Evolutionary conservation across 179 eudicot species (phyloP), one percentile per base, ranked within the genome.

Genomic region (Gypsophila paniculata): DNA sequence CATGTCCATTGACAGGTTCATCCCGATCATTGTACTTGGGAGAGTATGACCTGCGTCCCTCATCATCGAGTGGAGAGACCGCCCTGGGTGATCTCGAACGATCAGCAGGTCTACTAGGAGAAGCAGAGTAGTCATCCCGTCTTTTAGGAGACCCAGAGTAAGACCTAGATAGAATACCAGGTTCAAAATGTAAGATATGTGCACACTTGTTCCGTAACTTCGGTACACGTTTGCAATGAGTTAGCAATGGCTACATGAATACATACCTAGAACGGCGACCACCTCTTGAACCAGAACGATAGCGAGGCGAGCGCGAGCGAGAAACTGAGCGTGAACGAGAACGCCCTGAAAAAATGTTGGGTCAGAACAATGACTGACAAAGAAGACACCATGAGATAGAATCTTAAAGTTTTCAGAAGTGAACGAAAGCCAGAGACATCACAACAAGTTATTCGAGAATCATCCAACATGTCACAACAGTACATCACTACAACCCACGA

Each of bases 251-350:
- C 48, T 19, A 36, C 26, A 55, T 0, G 46, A 23, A 38, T 19
- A 36, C 21, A 23, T 80, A 85, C 93, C 89, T 82, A 54, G 89
- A 83, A 10, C 77, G 82, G 72, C 68, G 85, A 49, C 84, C 85
- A 26, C 84, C 83, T 77, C 84, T 79, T 57, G 93, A 85, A 63
- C 79, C 79, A 73, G 86, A 73, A 19, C 79, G 83, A 73, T 80
- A 73, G 38, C 63, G 87, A 0, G 93, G 70, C 15, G 70, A 84
- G 36, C 80, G 89, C 8, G 91, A 85, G 64, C 86, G 89, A 0
- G 92, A 86, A 61, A 80, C 71, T 63, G 89, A 81, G 12, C 80
- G 77, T 22, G 85, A 88, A 17, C 82, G 89, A 65, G 93, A 86
- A 23, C 81, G 85, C 14, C 89, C 91, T 85, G 80, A 25, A 49